These are phyloP conservation scores for Fonsecaea erecta DNA, from an alignment of 2,329 filamentous ascomycete species.

Conservation along the genomic window DNA sequence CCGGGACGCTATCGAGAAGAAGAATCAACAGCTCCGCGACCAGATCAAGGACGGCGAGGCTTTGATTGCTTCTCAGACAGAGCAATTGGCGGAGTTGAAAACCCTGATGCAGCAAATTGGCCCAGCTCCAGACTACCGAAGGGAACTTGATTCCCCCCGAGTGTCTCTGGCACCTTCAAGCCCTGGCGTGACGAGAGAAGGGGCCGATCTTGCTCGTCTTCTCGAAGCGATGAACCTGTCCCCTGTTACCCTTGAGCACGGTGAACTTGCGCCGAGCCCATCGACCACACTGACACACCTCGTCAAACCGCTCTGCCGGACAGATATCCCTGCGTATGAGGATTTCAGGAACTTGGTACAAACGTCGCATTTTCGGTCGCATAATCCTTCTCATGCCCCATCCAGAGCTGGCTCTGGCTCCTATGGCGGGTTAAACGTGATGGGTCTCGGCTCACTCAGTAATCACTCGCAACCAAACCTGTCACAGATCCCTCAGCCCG, in stretches of 20 bases:
- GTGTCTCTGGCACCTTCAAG: slow-evolving; percentile 75
- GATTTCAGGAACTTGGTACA: slow-evolving; percentile 82
- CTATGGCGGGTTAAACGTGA: slow-evolving; percentile 66
- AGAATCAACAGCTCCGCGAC: slow-evolving; percentile 83
- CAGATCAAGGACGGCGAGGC: slow-evolving; percentile 86
- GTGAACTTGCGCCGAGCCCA: slow-evolving; percentile 64
- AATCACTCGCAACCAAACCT: slow-evolving; percentile 50
- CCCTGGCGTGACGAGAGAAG: slow-evolving; percentile 66
- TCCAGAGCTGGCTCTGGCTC: slow-evolving; percentile 75
- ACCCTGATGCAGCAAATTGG: slow-evolving; percentile 84
- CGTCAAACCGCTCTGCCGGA: slow-evolving; percentile 79
- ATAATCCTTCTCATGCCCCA: slow-evolving; percentile 42
- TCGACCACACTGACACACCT: slow-evolving; percentile 80
- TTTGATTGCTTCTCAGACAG: slow-evolving; percentile 85
- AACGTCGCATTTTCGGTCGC: slow-evolving; percentile 55
- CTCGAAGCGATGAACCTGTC: slow-evolving; percentile 65
- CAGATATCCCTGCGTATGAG: slow-evolving; percentile 77
- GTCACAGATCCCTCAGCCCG: slow-evolving; percentile 66
- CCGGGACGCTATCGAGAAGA: slow-evolving; percentile 77
- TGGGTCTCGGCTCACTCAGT: slow-evolving; percentile 52
- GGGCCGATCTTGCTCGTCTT: slow-evolving; percentile 55
- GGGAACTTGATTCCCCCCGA: slow-evolving; percentile 74
- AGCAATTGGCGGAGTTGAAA: slow-evolving; percentile 90
- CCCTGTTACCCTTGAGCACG: slow-evolving; percentile 53
- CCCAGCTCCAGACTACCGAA: slow-evolving; percentile 59